phyloP scores from a whole-genome alignment of 345 rosid genomes.

The Lumnitzera littorea region DNA sequence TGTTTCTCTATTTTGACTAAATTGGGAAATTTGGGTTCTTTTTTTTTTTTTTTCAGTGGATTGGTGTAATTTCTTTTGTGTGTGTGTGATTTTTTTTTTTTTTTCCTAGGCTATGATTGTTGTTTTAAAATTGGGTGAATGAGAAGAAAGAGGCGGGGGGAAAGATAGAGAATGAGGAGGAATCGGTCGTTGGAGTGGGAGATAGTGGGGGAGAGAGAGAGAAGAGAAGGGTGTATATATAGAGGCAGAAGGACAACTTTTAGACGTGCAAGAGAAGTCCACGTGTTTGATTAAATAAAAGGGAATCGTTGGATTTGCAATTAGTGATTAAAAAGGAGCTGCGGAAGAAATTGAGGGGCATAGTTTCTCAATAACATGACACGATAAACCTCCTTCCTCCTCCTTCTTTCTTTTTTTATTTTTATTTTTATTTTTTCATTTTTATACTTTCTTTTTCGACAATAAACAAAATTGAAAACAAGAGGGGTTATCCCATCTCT shows the following conservation, averaged over 20 bases:
- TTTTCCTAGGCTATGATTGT: neutral
- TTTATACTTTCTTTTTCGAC: conserved; percentile 9
- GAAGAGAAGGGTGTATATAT: neutral
- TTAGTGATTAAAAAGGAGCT: no score
- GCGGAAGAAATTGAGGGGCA: no score
- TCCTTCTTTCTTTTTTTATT: conserved; percentile 10
- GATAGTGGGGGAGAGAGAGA: neutral
- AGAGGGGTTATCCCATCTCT: neutral
- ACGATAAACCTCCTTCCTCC: conserved; percentile 19
- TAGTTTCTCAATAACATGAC: no score
- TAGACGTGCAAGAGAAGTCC: no score
- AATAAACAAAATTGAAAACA: neutral
- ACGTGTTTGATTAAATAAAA: neutral
- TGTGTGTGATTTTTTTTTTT: neutral
- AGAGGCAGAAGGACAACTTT: conserved; percentile 11
- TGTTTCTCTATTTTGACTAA: conserved; percentile 11
- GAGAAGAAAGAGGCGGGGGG: neutral
- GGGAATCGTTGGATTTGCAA: conserved; percentile 2
- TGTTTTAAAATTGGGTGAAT: neutral
- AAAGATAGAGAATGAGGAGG: neutral
- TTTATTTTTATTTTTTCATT: conserved; percentile 13
- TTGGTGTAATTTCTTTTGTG: no score
- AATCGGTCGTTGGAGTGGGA: neutral
- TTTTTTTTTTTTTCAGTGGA: neutral
- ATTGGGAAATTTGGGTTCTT: conserved; percentile 28